Base-by-base conservation (phyloP, 176 grass and related monocot species). In the Musa acuminata region DNA sequence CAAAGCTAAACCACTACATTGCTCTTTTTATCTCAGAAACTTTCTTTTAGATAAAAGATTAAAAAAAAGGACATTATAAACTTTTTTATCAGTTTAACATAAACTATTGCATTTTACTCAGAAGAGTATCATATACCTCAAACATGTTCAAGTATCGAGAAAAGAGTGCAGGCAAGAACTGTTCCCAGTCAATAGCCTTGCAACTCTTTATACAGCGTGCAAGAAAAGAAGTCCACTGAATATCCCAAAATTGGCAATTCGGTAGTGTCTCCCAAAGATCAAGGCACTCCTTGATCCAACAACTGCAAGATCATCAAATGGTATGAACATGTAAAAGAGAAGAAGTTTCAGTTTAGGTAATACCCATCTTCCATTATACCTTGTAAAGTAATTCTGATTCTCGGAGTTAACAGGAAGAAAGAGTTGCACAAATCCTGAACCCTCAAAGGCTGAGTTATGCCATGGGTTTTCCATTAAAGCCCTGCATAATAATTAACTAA, bases 211-310 rank as follows among this genome's bases (percentile, higher is more conserved):
- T 89, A 73, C 86, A 98, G 14, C 90, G 90, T 78, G 88, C 86
- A 75, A 98, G 84, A 69, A 98, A 84, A 82, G 84, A 86, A 75
- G 82, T 71, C 94, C 94, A 98, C 77, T 98, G 94, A 52, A 89
- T 85, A 79, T 98, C 82, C 94, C 94, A 98, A 76, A 98, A 98
- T 60, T 93, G 89, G 76, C 94, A 98, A 82, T 91, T 98, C 85
- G 90, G 83, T 43, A 91, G 69, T 21, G 88, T 89, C 66, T 80
- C 80, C 94, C 94, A 98, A 75, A 91, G 74, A 75, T 91, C 84
- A 72, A 98, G 82, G 67, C 87, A 90, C 49, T 93, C 72, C 69
- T 73, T 76, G 55, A 98, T 74, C 94, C 94, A 87, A 73, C 83
- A 82, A 82, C 94, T 98, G 83, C 83, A 81, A 81, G 71, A 75